Evolutionary conservation across 2,329 filamentous ascomycete genomes (phyloP).

Genomic region (Cordyceps fumosorosea): DNA sequence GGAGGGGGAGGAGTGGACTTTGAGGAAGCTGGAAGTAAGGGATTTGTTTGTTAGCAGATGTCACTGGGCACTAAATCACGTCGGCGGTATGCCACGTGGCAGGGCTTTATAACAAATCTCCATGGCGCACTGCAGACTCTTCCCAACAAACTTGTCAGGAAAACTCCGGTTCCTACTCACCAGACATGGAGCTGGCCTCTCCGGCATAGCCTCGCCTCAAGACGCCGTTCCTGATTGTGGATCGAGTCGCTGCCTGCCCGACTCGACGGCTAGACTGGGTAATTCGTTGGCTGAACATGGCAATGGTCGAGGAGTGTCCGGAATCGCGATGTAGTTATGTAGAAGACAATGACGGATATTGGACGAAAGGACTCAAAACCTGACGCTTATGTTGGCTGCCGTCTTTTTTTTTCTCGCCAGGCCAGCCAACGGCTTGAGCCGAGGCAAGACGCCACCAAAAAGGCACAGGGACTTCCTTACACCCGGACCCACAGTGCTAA

Average conservation of each 20-base stretch:
- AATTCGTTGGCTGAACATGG: constrained; percentile 21
- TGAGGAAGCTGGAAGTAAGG: neutral
- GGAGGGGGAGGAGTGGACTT: neutral
- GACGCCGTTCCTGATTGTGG: constrained; percentile 9
- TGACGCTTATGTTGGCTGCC: neutral
- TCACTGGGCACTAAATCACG: neutral
- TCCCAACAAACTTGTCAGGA: constrained; percentile 2
- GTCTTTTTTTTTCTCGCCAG: neutral
- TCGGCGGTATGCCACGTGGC: neutral
- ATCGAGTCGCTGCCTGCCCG: constrained; percentile 17
- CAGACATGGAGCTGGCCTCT: constrained; percentile 16
- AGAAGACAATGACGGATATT: neutral
- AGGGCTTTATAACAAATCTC: neutral
- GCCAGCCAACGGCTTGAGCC: neutral
- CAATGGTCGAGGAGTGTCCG: neutral
- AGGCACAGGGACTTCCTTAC: neutral
- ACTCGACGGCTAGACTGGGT: constrained; percentile 21
- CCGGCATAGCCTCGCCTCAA: constrained; percentile 21
- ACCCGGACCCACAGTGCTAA: neutral
- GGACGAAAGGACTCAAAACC: neutral
- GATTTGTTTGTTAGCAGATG: neutral
- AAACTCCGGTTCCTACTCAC: constrained; percentile 17
- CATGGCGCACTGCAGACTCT: neutral
- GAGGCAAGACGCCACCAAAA: neutral
- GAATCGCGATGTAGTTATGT: neutral